Evolutionary conservation across 2,329 filamentous ascomycete genomes (phyloP), one percentile per base, ranked within the genome.

Genomic region (Teratosphaeria viscida): DNA sequence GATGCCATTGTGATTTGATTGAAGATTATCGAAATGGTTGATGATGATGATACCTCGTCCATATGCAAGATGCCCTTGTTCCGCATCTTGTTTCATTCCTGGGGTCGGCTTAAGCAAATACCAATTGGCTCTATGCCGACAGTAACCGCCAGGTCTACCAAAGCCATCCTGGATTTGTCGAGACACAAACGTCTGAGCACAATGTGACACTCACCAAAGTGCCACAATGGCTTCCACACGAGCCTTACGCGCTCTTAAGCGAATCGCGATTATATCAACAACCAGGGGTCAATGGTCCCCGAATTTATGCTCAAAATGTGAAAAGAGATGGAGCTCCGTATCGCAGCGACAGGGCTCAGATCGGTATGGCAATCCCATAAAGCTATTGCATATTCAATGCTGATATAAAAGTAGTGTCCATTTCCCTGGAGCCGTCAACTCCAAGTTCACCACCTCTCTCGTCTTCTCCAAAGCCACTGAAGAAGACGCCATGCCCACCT

Each of bases 391-490:
- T 16, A 19, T 16, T 29, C 19, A 47, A 19, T 19, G 19, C 29
- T 23, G 16, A 54, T 0, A 4, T 11, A 1, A 3, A 32, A 32
- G 7, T 47, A 85, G 82, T 60, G 80, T 84, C 11, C 78, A 84
- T 59, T 99, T 99, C 66, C 94, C 94, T 0, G 94, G 94, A n/a
- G 94, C 94, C 0, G 80, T 97, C 57, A 92, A 96, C 73, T 96
- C 90, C 72, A 89, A 90, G 63, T 99, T 99, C 75, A 95, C 90
- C 4, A 87, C 83, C 64, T 79, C 81, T 0, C 86, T 97, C 74
- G 79, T 82, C 49, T 97, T 96, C 74, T 83, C 89, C 59, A 82
- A 84, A 56, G 89, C 92, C 0, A 82, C 85, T 49, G 83, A 85
- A 57, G 82, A 86, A 67, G 79, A 85, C 37, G 87, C 91, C 5